These are phyloP conservation scores for Aspergillus incahuasiensis DNA, from an alignment of 495 filamentous ascomycete genomes.

Conservation along the genomic window DNA sequence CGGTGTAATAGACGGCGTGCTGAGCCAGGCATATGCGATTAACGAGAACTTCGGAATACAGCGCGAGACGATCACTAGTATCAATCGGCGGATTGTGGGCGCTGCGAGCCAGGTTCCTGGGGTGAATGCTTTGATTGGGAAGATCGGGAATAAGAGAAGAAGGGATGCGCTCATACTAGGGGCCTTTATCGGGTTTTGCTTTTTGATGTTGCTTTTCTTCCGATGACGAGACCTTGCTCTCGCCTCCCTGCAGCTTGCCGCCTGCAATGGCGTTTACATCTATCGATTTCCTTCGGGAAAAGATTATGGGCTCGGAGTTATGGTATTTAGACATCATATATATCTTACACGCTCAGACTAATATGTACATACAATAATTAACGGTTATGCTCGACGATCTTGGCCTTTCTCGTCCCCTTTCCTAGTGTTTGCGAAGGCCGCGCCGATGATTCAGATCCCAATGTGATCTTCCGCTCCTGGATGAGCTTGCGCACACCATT, in stretches of 20 bases:
- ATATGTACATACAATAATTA: constrained; percentile 23
- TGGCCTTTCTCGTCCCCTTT: constrained; percentile 14
- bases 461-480: constrained; percentile 46
- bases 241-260: not conserved
- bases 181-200: constrained; percentile 84
- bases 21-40: constrained; percentile 95
- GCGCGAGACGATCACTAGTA: constrained; percentile 76
- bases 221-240: constrained; percentile 39
- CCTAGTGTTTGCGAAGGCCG: constrained; percentile 12
- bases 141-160: constrained; percentile 93
- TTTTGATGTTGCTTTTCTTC: constrained; percentile 81
- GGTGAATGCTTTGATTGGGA: constrained; percentile 85
- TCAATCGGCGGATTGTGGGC: constrained; percentile 82
- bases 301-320: constrained; percentile 12
- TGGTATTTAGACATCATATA: constrained; percentile 6
- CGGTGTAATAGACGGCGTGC: constrained; percentile 79
- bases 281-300: constrained; percentile 1
- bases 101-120: constrained; percentile 89
- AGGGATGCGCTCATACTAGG: constrained; percentile 93
- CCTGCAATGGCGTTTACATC: constrained; percentile 9
- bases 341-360: constrained; percentile 11
- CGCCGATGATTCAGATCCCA: constrained; percentile 23
- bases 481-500: constrained; percentile 64
- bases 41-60: constrained; percentile 88
- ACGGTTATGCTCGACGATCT: constrained; percentile 17